These are phyloP conservation scores for Fusarium temperatum DNA, from an alignment of 2,329 filamentous ascomycete species.

Conservation along the genomic window DNA sequence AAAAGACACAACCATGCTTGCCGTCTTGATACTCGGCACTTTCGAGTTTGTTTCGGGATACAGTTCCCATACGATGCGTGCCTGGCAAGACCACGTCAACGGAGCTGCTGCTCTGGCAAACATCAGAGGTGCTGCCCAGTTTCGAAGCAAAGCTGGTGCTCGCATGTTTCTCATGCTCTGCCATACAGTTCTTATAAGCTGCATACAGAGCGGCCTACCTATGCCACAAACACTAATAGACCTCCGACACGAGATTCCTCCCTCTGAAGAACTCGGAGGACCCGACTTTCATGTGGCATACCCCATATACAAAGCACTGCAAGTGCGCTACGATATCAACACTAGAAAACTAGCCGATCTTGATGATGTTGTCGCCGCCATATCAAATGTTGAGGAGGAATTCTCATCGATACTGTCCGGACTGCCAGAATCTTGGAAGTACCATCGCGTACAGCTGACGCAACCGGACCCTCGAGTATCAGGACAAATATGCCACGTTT, in stretches of 20 bases:
- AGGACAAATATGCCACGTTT: slow-evolving; percentile 55
- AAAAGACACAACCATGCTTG: slow-evolving; percentile 62
- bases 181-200: slow-evolving; percentile 61
- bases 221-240: slow-evolving; percentile 59
- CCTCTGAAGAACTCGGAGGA: slow-evolving; percentile 48
- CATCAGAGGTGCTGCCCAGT: slow-evolving; percentile 59
- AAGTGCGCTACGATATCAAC: slow-evolving; percentile 58
- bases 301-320: slow-evolving; percentile 56
- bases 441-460: slow-evolving; percentile 52
- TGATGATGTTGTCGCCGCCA: slow-evolving; percentile 47
- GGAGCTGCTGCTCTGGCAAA: slow-evolving; percentile 61
- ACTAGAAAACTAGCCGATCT: slow-evolving; percentile 48
- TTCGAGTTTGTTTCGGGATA: slow-evolving; percentile 63
- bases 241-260: slow-evolving; percentile 55
- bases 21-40: slow-evolving; percentile 62
- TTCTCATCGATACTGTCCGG: slow-evolving; percentile 51
- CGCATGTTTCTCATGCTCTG: slow-evolving; percentile 65
- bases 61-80: slow-evolving; percentile 56
- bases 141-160: slow-evolving; percentile 55
- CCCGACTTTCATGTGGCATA: slow-evolving; percentile 55
- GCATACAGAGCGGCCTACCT: slow-evolving; percentile 58
- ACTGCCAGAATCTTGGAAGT: slow-evolving; percentile 54
- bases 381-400: slow-evolving; percentile 54
- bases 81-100: slow-evolving; percentile 63
- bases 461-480: slow-evolving; percentile 54